Base-by-base conservation (phyloP, 345 rosid species). In the Murraya paniculata region DNA sequence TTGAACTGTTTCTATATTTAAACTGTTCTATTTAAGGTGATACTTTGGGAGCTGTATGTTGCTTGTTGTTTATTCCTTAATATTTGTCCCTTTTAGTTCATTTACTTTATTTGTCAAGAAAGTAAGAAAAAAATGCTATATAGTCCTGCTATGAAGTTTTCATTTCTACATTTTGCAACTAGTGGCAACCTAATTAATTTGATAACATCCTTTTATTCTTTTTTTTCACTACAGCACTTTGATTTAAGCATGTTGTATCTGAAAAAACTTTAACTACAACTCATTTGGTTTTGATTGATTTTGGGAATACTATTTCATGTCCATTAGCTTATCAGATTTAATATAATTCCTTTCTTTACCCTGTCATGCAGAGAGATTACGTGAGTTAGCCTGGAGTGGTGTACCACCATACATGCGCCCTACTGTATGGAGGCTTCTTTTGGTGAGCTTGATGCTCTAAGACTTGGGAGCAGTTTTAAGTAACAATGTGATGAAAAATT, bases 341-440 rank as follows among this genome's bases (percentile, higher is more conserved):
- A 27, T 74, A 11, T 18, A 11, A n/a, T 30, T 28, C 41, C 68
- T 16, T 16, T 38, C 5, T 57, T 57, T 7, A 24, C 58, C 48
- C 59, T 9, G 14, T 61, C 38, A 6, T 84, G 84, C 87, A 96
- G 99, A 96, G 71, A 91, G 87, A 81, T 82, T 96, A 84, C 97
- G 95, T 3, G 98, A 92, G 81, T 79, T 96, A 77, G 94, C 98
- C 48, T 96, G 99, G 99, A 96, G 95, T 90, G 98, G 99, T 82
- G 82, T 96, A 41, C 98, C 99, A 75, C 90, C 93, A 71, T 90
- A 92, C 69, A 94, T 94, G 97, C 92, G 99, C 22, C 97, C 98
- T 35, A 86, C 81, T 24, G 88, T 91, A 53, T 96, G 99, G 99
- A 89, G 95, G 84, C 97, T 96, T 87, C 95, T 96, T 81, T 87